Percentiles rank a stretch among this genome's conserved stretches.
These are phyloP conservation scores for Avena sativa DNA, from an alignment of 176 grass and related monocot species.

Conservation along the genomic window DNA sequence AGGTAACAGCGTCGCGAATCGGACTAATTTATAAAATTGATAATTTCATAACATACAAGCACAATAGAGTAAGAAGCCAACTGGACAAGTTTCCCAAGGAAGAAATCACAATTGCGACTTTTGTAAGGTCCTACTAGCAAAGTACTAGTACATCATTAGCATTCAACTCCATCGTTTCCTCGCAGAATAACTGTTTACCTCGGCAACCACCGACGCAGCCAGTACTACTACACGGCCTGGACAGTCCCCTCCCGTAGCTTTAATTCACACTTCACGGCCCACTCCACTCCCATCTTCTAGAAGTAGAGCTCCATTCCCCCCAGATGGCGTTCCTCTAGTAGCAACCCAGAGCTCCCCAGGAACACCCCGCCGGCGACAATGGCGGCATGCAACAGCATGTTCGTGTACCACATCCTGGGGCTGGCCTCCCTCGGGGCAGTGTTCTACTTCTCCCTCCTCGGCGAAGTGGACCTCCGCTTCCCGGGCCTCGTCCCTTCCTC, in stretches of 20 bases:
- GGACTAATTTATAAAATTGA: too few relatives aligned
- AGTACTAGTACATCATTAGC: neutral
- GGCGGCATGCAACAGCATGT: conserved; percentile 58
- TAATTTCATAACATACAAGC: too few relatives aligned
- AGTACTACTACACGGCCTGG: neutral
- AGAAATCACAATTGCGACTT: too few relatives aligned
- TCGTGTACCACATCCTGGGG: conserved; percentile 76
- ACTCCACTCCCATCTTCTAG: conserved; percentile 41
- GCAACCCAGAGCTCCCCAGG: neutral
- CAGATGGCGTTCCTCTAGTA: conserved; percentile 45
- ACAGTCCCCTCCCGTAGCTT: neutral
- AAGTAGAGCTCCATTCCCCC: neutral
- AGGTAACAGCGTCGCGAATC: too few relatives aligned
- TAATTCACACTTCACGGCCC: conserved; percentile 1
- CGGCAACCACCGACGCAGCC: neutral
- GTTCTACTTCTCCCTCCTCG: conserved; percentile 75
- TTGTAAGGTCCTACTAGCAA: too few relatives aligned
- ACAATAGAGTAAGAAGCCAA: too few relatives aligned
- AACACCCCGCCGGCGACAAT: conserved; percentile 45
- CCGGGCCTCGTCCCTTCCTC: conserved; percentile 26
- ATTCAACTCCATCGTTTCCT: neutral
- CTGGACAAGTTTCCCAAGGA: too few relatives aligned
- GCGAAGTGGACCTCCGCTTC: conserved; percentile 56
- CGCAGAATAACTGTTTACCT: conserved; percentile 10
- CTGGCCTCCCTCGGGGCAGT: conserved; percentile 66